Evolutionary conservation across 2,329 filamentous ascomycete species (phyloP).

Genomic region (Elsinoe perseae): DNA sequence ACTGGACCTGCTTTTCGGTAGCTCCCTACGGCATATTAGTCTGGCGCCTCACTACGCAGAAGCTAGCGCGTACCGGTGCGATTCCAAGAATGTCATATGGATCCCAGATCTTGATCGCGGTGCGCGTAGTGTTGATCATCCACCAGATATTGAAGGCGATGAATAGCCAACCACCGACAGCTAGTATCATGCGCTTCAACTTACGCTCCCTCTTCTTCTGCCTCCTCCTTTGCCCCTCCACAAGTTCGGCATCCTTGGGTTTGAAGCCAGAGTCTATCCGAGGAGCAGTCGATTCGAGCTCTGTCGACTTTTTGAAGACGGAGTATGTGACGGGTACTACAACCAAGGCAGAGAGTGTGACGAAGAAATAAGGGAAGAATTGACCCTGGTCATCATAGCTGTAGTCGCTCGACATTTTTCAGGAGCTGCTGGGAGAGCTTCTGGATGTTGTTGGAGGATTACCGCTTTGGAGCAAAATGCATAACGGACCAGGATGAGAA

Average conservation of each 20-base stretch:
- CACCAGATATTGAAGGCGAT: slow-evolving; percentile 91
- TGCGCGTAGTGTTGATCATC: slow-evolving; percentile 68
- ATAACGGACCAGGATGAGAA: neutral
- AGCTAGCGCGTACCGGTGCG: slow-evolving; percentile 54
- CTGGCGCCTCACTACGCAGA: slow-evolving; percentile 10
- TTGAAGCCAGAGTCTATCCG: slow-evolving; percentile 76
- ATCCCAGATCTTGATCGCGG: slow-evolving; percentile 77
- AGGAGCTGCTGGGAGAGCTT: slow-evolving; percentile 2
- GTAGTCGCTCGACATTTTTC: slow-evolving; percentile 83
- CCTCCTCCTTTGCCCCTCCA: slow-evolving; percentile 72
- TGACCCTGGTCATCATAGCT: slow-evolving; percentile 97
- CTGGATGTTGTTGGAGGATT: neutral
- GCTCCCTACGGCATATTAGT: slow-evolving; percentile 51
- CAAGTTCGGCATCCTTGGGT: slow-evolving; percentile 73
- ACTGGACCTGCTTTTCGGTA: slow-evolving; percentile 85
- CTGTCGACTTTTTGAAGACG: slow-evolving; percentile 67
- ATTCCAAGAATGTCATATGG: slow-evolving; percentile 91
- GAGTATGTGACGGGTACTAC: slow-evolving; percentile 71
- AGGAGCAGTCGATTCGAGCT: slow-evolving; percentile 71
- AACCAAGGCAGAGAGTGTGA: slow-evolving; percentile 79
- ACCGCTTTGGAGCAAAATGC: neutral
- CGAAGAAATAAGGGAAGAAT: slow-evolving; percentile 98
- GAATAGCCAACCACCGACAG: slow-evolving; percentile 67
- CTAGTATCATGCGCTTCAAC: slow-evolving; percentile 73
- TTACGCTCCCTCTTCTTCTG: slow-evolving; percentile 86